Percentiles rank a stretch among this genome's conserved stretches.
These are phyloP conservation scores for Daldinia vernicosa DNA, from an alignment of 495 filamentous ascomycete species.

Conservation along the genomic window DNA sequence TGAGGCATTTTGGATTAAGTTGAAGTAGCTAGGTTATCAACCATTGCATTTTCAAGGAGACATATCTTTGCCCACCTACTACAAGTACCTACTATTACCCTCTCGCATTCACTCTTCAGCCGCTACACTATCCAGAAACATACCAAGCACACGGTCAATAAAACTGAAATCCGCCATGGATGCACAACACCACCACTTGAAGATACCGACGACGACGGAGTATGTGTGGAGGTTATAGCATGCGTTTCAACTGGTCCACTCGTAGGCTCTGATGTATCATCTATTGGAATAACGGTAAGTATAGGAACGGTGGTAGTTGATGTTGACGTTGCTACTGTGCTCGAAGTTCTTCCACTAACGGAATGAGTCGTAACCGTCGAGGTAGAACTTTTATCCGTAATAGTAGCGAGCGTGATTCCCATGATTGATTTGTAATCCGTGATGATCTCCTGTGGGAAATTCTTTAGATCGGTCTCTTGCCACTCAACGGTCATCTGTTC, in stretches of 20 bases:
- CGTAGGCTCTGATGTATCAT: not conserved
- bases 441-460: constrained; percentile 25
- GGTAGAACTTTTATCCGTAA: not conserved
- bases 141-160: constrained; percentile 3
- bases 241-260: not conserved
- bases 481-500: constrained; percentile 39
- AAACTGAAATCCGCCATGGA: not conserved
- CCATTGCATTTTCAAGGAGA: not conserved
- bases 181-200: constrained; percentile 2
- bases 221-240: not conserved
- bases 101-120: not conserved
- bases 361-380: constrained; percentile 2
- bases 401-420: constrained; percentile 18
- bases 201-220: not conserved
- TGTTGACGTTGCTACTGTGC: constrained; percentile 9
- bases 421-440: constrained; percentile 35
- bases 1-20: no score
- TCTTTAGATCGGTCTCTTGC: constrained; percentile 32
- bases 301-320: not conserved
- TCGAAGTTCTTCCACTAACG: constrained; percentile 1
- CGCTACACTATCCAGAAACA: constrained; percentile 1
- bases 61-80: not conserved
- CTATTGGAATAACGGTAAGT: not conserved
- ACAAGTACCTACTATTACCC: not conserved
- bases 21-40: not conserved